Evolutionary conservation across 2,329 filamentous ascomycete genomes (phyloP).

Genomic region (Fusarium nanum): DNA sequence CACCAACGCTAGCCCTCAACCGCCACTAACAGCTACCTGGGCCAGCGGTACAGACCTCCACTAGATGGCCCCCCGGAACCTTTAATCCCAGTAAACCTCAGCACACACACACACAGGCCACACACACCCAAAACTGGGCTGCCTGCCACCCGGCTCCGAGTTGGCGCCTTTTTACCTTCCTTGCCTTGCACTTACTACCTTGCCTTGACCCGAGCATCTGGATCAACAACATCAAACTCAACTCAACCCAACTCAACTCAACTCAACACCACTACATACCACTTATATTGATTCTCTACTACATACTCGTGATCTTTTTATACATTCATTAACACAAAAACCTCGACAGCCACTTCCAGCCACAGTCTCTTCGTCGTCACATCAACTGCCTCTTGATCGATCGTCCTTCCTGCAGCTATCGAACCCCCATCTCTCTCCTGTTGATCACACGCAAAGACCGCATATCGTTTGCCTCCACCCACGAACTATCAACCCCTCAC

Average conservation of each 20-base stretch:
- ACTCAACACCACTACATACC: not conserved
- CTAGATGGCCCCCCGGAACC: conserved; percentile 1
- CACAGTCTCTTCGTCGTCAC: conserved; percentile 4
- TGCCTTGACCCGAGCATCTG: conserved; percentile 45
- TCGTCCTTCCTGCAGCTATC: conserved; percentile 24
- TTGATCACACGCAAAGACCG: conserved; percentile 38
- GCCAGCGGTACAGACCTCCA: conserved; percentile 17
- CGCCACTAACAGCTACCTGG: conserved; percentile 36
- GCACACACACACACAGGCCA: conserved; percentile 28
- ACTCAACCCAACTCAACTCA: not conserved
- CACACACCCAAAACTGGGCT: conserved; percentile 42
- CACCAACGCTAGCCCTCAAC: conserved; percentile 36
- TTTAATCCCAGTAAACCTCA: conserved; percentile 23
- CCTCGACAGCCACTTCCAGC: conserved; percentile 4
- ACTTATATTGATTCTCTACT: not conserved
- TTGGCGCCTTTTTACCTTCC: conserved; percentile 27
- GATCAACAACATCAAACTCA: conserved; percentile 41
- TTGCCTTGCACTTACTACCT: conserved; percentile 4
- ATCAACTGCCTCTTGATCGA: conserved; percentile 12
- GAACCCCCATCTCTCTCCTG: conserved; percentile 40
- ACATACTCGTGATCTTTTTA: not conserved
- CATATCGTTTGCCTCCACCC: conserved; percentile 40
- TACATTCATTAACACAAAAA: conserved; percentile 1
- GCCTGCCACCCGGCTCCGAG: conserved; percentile 45
- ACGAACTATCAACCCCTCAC: conserved; percentile 40